A percentile compares a stretch with the other conserved stretches of the same genome.
phyloP scores from a whole-genome alignment of 192 early-diverging fungal genomes.

The Glomus cerebriforme region DNA sequence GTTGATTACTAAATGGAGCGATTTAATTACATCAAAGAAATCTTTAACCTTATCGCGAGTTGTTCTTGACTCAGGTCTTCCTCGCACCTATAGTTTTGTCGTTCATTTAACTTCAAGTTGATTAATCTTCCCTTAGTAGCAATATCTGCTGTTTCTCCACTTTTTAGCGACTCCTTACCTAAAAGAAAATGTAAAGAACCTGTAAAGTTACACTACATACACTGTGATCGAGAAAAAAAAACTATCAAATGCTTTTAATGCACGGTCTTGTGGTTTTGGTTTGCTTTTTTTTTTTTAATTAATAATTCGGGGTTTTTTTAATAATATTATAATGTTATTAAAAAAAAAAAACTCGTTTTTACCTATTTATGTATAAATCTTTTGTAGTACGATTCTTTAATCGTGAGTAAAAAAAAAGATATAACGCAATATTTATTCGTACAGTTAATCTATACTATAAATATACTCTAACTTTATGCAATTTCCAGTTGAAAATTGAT shows the following conservation, averaged over 20 bases:
- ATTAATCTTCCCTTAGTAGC: background rate
- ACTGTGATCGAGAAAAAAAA: background rate
- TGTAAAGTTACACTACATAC: background rate
- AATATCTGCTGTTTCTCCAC: background rate
- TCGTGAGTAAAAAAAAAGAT: background rate
- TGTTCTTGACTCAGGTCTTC: background rate
- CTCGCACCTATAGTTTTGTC: background rate
- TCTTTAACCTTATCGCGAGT: background rate
- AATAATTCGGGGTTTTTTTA: too few relatives aligned
- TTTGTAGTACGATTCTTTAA: background rate
- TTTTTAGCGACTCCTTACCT: background rate
- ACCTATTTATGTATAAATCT: background rate
- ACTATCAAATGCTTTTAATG: background rate
- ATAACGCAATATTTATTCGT: background rate
- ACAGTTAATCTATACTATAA: background rate
- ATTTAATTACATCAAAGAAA: background rate
- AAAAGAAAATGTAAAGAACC: background rate
- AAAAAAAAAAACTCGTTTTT: background rate
- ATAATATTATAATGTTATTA: too few relatives aligned
- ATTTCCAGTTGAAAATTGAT: background rate
- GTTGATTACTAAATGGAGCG: background rate
- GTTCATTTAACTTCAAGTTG: background rate
- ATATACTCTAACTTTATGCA: background rate
- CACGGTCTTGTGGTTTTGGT: background rate
- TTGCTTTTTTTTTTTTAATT: too few relatives aligned